A percentile compares a stretch with the other conserved stretches of the same genome.
Conservation (phyloP, 2,329 filamentous ascomycete species). For the Achaetomium macrosporum region DNA sequence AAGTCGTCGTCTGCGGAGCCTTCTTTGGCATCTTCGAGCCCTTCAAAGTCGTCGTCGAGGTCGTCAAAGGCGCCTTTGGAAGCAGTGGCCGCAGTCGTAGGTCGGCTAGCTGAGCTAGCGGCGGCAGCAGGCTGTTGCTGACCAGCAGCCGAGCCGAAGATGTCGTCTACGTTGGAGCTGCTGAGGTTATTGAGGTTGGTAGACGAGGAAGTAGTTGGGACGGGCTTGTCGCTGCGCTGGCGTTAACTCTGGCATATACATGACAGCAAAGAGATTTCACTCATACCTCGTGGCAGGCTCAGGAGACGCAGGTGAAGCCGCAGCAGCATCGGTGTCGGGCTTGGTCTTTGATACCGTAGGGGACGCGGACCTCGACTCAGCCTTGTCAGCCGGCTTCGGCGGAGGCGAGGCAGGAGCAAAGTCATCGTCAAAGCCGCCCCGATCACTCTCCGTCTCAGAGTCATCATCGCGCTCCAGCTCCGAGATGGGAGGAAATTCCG, state of each 20-base stretch:
- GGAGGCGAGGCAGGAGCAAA: slow-evolving; percentile 63
- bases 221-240: slow-evolving; percentile 19
- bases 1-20: slow-evolving; percentile 75
- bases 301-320: slow-evolving; percentile 10
- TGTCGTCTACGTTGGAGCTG: slow-evolving; percentile 32
- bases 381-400: slow-evolving; percentile 29
- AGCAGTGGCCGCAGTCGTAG: slow-evolving; percentile 18
- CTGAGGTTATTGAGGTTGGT: slow-evolving; percentile 16
- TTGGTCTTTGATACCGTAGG: slow-evolving; percentile 21
- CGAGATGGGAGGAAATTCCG: slow-evolving; percentile 91
- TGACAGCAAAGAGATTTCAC: not conserved
- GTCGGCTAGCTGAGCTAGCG: slow-evolving; percentile 31
- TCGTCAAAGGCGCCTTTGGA: slow-evolving; percentile 61
- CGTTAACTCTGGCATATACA: slow-evolving; percentile 10
- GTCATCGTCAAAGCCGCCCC: slow-evolving; percentile 87
- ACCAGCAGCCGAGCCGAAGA: slow-evolving; percentile 33
- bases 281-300: slow-evolving; percentile 21
- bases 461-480: slow-evolving; percentile 77
- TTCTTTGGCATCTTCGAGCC: slow-evolving; percentile 78
- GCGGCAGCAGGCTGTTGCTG: slow-evolving; percentile 26
- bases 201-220: slow-evolving; percentile 10
- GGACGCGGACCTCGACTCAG: slow-evolving; percentile 26
- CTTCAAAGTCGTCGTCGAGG: slow-evolving; percentile 74
- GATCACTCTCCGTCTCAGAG: slow-evolving; percentile 73
- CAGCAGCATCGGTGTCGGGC: slow-evolving; percentile 12